Evolutionary conservation across 345 rosid species (phyloP), one percentile per base, ranked within the genome.

Genomic region (Hibiscus mutabilis): DNA sequence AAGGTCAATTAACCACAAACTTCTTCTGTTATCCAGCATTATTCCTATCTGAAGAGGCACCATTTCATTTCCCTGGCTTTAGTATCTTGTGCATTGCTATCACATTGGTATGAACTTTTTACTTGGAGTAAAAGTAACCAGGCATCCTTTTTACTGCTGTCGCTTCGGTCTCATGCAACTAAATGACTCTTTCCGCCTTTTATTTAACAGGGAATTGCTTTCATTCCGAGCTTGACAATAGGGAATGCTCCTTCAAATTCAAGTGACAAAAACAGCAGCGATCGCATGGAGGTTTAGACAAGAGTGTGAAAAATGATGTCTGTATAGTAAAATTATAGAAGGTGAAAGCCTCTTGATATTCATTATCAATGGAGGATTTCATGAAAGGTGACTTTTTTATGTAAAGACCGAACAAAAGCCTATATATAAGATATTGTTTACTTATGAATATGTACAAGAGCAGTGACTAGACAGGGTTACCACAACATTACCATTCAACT

Each of bases 21-120:
- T 15, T 49, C 0, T 49, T 49, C 46, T 44, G 65, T 21, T 31
- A 22, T 83, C 63, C 87, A 93, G 98, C 98, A 8, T 52, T 87
- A 73, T 94, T 94, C 86, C 85, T 94, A 12, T 91, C 98, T 0
- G 83, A 86, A 3, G 42, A 66, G 35, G 90, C 97, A 29, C 98
- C 98, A 4, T 87, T 94, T 79, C 37, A 82, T 68, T 94, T 82
- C 86, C 98, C 96, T 31, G 96, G 98, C 25, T 91, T 94, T 84
- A 87, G 96, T 69, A 60, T 91, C 40, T 37, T 87, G 66, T 89
- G 97, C 80, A 77, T 87, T 35, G 84, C 88, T 25, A 56, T 90
- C 22, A 82, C 85, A 6, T 51, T 76, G 84, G 97, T 94, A 85
- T n/a, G 77, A 56, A 10, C 60, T 24, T 29, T 11, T 19, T 62